Evolutionary conservation across 495 filamentous ascomycete genomes (phyloP).

Genomic region (Cryomyces minteri): DNA sequence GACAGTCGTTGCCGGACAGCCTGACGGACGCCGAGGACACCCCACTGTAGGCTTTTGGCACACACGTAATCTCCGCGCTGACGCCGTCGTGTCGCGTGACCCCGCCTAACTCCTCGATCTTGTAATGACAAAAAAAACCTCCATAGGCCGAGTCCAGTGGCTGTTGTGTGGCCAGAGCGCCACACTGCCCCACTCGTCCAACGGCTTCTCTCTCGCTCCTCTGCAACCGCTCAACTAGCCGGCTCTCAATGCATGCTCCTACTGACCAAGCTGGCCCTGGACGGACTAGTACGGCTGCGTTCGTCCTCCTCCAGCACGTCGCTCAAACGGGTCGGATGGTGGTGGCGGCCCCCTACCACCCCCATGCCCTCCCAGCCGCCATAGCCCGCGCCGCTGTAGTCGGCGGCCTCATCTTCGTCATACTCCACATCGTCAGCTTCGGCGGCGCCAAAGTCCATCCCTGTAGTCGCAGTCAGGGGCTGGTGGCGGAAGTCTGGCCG

Average conservation of each 20-base stretch:
- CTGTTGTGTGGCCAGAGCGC: too few species aligned
- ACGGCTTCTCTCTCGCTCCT: too few species aligned
- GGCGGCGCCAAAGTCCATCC: neutral
- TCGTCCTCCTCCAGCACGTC: slow-evolving; percentile 87
- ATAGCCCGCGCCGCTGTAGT: slow-evolving; percentile 47
- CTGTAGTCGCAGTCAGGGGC: neutral
- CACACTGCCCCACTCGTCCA: too few species aligned
- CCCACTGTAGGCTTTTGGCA: too few species aligned
- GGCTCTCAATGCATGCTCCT: neutral
- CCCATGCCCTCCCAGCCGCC: slow-evolving; percentile 58
- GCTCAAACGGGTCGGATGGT: slow-evolving; percentile 85
- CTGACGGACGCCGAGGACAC: too few species aligned
- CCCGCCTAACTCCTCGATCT: too few species aligned
- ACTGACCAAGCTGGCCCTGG: slow-evolving; percentile 26
- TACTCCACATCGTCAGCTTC: slow-evolving; percentile 3
- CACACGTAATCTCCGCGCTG: too few species aligned
- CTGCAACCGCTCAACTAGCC: too few species aligned
- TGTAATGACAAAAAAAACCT: too few species aligned
- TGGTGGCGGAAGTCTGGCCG: slow-evolving; percentile 10
- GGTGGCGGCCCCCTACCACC: slow-evolving; percentile 43
- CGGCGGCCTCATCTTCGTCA: slow-evolving; percentile 11
- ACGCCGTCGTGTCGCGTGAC: too few species aligned
- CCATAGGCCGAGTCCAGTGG: too few species aligned
- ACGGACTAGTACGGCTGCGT: slow-evolving; percentile 38
- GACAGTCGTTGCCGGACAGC: too few species aligned